Conservation (phyloP, 495 filamentous ascomycete genomes). For the Penicillium odoratum region DNA sequence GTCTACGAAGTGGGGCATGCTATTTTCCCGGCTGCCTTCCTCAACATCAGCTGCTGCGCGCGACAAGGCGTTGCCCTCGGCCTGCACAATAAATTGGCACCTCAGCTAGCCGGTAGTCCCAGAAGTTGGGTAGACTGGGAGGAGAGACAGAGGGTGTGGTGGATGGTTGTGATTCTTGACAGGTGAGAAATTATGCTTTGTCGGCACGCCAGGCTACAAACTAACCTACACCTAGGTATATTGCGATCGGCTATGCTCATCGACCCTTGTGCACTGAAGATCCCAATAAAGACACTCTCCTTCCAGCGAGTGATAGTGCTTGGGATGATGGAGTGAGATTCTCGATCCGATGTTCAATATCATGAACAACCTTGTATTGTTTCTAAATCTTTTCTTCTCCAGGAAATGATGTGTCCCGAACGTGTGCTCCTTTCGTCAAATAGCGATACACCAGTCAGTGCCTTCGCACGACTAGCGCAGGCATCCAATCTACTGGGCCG, state of each 20-base stretch:
- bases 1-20: conserved; percentile 2
- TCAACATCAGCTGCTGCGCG: background rate
- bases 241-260: background rate
- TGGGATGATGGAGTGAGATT: background rate
- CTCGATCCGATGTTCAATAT: background rate
- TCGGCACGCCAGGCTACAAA: background rate
- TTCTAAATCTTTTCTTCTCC: background rate
- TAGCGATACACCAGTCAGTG: background rate
- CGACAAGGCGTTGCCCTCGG: background rate
- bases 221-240: background rate
- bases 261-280: background rate
- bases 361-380: background rate
- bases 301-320: conserved; percentile 1
- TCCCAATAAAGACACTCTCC: background rate
- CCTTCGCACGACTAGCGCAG: conserved; percentile 2
- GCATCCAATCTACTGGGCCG: background rate
- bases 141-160: conserved; percentile 4
- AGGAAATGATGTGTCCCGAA: conserved; percentile 2
- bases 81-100: conserved; percentile 2
- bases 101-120: background rate
- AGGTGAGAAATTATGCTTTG: background rate
- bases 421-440: background rate
- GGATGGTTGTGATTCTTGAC: conserved; percentile 3
- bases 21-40: background rate
- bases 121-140: conserved; percentile 4